Evolutionary conservation across 148 eudicot genomes (phyloP).

Genomic region (Simmondsia chinensis): DNA sequence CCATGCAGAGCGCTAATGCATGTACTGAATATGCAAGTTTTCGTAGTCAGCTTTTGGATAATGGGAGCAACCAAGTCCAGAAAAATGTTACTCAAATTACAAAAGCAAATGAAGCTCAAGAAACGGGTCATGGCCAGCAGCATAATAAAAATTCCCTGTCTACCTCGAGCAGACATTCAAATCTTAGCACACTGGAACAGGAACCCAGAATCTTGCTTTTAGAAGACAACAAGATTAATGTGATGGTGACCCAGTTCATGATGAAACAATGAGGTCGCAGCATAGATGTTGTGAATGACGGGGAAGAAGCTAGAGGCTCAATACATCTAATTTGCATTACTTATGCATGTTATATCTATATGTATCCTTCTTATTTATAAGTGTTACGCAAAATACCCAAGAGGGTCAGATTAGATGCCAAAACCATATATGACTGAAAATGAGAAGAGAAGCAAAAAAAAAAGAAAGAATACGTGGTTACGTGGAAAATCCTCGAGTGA

Average conservation of each 20-base stretch:
- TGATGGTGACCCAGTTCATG: too few species aligned
- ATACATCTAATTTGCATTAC: too few species aligned
- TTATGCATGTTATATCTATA: too few species aligned
- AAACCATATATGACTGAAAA: too few species aligned
- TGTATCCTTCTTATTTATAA: too few species aligned
- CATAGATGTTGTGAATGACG: slow-evolving; percentile 40
- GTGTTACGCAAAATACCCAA: too few species aligned
- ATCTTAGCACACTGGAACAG: slow-evolving; percentile 2
- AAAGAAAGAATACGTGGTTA: too few species aligned
- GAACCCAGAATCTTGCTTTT: slow-evolving; percentile 45
- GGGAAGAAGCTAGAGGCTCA: too few species aligned
- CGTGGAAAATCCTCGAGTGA: too few species aligned
- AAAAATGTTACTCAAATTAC: slow-evolving; percentile 3
- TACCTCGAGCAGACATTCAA: slow-evolving; percentile 18
- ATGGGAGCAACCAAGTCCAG: slow-evolving; percentile 7
- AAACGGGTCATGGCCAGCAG: slow-evolving; percentile 11
- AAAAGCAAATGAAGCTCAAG: slow-evolving; percentile 6
- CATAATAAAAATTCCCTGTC: slow-evolving; percentile 17
- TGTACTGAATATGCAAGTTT: neutral
- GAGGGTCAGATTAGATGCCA: too few species aligned
- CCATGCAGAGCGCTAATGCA: neutral
- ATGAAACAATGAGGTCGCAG: slow-evolving; percentile 39
- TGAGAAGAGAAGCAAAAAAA: too few species aligned
- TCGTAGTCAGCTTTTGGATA: slow-evolving; percentile 1
- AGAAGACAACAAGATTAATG: too few species aligned